Percentiles rank a stretch among this genome's conserved stretches.
Evolutionary conservation across 2,329 filamentous ascomycete species (phyloP).

Genomic region (Myriosclerotinia scirpicola): DNA sequence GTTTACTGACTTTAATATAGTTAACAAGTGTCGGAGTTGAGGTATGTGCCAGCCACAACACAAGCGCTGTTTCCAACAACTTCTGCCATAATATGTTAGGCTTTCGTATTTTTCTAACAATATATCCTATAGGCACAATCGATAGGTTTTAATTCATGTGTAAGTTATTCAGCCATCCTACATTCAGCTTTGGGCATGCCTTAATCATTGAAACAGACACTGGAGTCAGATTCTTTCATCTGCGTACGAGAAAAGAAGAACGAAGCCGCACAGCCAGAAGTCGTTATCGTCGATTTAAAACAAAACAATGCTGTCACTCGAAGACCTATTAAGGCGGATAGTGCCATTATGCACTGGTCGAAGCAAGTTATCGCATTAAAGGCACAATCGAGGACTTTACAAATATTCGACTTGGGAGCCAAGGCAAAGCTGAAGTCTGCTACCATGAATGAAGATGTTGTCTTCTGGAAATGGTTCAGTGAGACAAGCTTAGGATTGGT

Average conservation of each 20-base stretch:
- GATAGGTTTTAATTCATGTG: constrained; percentile 86
- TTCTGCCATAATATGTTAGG: constrained; percentile 24
- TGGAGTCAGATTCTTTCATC: constrained; percentile 96
- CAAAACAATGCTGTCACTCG: constrained; percentile 94
- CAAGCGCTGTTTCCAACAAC: constrained; percentile 26
- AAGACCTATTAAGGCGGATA: constrained; percentile 97
- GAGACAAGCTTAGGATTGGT: constrained; percentile 85
- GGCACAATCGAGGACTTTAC: constrained; percentile 88
- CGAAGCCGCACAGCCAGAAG: constrained; percentile 81
- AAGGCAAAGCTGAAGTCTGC: constrained; percentile 97
- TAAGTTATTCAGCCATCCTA: constrained; percentile 49
- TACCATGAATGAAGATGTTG: constrained; percentile 94
- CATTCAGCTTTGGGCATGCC: constrained; percentile 18
- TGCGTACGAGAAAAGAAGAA: constrained; percentile 94
- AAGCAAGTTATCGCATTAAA: constrained; percentile 96
- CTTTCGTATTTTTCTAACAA: constrained; percentile 36
- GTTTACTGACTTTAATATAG: constrained; percentile 42
- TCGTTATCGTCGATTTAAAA: constrained; percentile 97
- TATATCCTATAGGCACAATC: constrained; percentile 57
- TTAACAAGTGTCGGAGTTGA: constrained; percentile 54
- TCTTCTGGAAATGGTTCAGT: constrained; percentile 99
- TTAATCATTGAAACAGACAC: constrained; percentile 60
- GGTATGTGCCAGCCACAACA: constrained; percentile 45
- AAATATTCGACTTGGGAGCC: constrained; percentile 92
- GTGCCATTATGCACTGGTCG: constrained; percentile 99